A percentile compares a stretch with the other conserved stretches of the same genome.
Evolutionary conservation across 495 filamentous ascomycete genomes (phyloP).

Genomic region (Bombardia bombarda): DNA sequence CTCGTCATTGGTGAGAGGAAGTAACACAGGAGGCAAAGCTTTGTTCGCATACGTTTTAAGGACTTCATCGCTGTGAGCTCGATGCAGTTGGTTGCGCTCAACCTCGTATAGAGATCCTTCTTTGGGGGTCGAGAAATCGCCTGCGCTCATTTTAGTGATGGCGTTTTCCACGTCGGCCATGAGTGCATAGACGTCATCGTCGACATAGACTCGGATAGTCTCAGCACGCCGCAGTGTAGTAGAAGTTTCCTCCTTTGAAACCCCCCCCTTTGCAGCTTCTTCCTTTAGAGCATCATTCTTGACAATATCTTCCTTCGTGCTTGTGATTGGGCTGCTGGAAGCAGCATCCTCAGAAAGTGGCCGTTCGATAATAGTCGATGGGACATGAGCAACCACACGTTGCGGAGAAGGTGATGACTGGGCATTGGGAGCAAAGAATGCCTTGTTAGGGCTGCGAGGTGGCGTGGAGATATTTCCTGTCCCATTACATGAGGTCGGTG

Average conservation of each 20-base stretch:
- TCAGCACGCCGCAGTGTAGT: constrained; percentile 35
- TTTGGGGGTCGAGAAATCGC: constrained; percentile 6
- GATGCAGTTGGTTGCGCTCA: constrained; percentile 23
- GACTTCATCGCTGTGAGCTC: constrained; percentile 33
- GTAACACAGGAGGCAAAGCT: constrained; percentile 9
- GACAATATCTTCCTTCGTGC: too few relatives aligned
- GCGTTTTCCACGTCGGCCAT: constrained; percentile 54
- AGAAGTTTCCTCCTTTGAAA: constrained; percentile 14
- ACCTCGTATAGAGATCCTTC: constrained; percentile 15
- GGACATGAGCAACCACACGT: constrained; percentile 39
- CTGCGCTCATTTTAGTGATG: constrained; percentile 43
- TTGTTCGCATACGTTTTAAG: constrained; percentile 18
- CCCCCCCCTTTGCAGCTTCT: too few relatives aligned
- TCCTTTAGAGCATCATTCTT: too few relatives aligned
- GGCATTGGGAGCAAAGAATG: constrained; percentile 17
- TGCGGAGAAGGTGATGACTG: constrained; percentile 31
- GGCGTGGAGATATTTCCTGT: constrained; percentile 39
- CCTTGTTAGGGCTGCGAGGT: constrained; percentile 38
- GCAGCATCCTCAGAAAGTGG: constrained; percentile 31
- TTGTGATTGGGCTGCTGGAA: neutral
- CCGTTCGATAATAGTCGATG: constrained; percentile 39
- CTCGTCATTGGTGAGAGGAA: constrained; percentile 15
- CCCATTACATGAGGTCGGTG: constrained; percentile 20
- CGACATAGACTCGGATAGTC: constrained; percentile 62
- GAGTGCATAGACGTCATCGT: constrained; percentile 54